Evolutionary conservation across 2,329 filamentous ascomycete genomes (phyloP).

Genomic region (Pseudocercospora crystallina): DNA sequence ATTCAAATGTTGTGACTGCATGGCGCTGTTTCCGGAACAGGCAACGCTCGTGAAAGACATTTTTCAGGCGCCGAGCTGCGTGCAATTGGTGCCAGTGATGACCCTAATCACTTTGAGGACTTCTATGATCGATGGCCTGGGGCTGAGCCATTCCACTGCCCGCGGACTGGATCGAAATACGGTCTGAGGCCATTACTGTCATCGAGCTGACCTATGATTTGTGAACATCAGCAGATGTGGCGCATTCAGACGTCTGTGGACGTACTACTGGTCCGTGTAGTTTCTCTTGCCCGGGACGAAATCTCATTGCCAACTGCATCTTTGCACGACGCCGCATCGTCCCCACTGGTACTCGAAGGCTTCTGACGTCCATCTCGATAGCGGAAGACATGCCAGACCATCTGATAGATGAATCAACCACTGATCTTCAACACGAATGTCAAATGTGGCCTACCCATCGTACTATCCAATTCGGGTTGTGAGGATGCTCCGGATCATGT

Average conservation of each 20-base stretch:
- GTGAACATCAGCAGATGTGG: background rate
- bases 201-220: background rate
- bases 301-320: too few relatives aligned
- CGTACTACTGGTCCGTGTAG: background rate
- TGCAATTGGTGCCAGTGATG: too few relatives aligned
- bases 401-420: slow-evolving; percentile 47
- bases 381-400: slow-evolving; percentile 50
- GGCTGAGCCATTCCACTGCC: background rate
- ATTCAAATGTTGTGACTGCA: background rate
- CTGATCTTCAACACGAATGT: background rate
- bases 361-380: slow-evolving; percentile 41
- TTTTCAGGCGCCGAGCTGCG: too few relatives aligned
- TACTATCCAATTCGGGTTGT: slow-evolving; percentile 48
- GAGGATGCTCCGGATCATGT: slow-evolving; percentile 35
- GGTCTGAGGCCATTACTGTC: background rate
- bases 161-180: slow-evolving; percentile 2
- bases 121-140: background rate
- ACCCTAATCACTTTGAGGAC: background rate
- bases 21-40: background rate
- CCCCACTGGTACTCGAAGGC: background rate
- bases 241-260: background rate
- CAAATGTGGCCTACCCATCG: background rate
- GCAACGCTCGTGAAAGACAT: background rate
- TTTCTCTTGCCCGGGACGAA: too few relatives aligned
- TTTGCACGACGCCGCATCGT: background rate